Base-by-base conservation (phyloP, 148 eudicot genomes). In the Diospyros kaki region DNA sequence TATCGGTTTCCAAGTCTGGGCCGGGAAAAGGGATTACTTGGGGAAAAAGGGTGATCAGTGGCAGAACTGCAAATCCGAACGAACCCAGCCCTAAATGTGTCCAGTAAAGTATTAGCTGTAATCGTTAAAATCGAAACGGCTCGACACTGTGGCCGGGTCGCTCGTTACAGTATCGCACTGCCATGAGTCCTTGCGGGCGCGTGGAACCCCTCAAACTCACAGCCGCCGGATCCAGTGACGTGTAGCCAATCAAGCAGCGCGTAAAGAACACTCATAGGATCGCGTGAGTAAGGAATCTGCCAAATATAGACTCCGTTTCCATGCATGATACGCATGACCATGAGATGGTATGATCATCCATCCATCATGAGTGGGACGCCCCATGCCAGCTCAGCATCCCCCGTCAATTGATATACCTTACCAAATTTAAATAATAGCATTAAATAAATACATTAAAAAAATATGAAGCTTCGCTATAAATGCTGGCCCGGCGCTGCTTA, bases 291-390 rank as follows among this genome's bases (percentile, higher is more conserved):
- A 64, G 46, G 0, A 43, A 1, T 12, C 4, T 68, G n/a, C 15
- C 17, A 43, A 18, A n/a, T 18, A 59, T 13, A 18, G 28, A 28
- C 28, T 28, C 28, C 28, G 28, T 28, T 28, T 28, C 9, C 44
- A 43, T 74, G 81, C 64, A 77, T 73, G 82, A 78, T 81, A 74
- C 75, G 80, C 77, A 81, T 84, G 84, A 72, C 28, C 64, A 66
- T 67, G 61, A 18, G 46, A 69, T 54, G 59, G 69, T n/a, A 78
- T 82, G 82, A 70, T 75, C 84, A 83, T 83, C 84, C 84, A 83
- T 83, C 84, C 76, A 53, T 55, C 69, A 76, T 66, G 64, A 15
- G 60, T 68, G 69, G 9, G 61, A 75, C 17, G 46, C 65, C 17
- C 75, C 73, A 71, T 58, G 55, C 82, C 83, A 66, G 77, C 79